A percentile compares a stretch with the other conserved stretches of the same genome.
Evolutionary conservation across 306 rosid genomes (phyloP).

Genomic region (Fragaria nilgerrensis): DNA sequence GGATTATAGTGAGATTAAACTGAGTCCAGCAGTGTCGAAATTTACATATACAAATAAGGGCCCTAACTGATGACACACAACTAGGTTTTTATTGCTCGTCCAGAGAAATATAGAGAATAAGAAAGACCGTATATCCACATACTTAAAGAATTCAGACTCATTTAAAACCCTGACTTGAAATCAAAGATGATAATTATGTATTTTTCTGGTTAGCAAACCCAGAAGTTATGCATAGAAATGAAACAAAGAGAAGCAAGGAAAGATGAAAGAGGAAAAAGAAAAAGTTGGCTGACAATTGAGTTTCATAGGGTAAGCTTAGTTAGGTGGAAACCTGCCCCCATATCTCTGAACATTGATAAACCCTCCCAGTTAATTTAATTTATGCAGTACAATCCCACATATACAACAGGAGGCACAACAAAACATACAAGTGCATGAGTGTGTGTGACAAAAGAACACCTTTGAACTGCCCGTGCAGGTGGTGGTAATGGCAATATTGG

Average conservation of each 20-base stretch:
- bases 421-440: background rate
- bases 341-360: background rate
- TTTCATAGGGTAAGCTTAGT: background rate
- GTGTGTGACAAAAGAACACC: constrained; percentile 32
- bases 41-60: background rate
- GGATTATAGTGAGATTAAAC: background rate
- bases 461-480: constrained; percentile 44
- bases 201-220: background rate
- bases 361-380: background rate
- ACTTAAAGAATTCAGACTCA: background rate
- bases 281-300: background rate
- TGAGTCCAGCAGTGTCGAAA: background rate
- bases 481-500: constrained; percentile 83
- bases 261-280: background rate
- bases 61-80: background rate
- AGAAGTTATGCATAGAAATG: no score
- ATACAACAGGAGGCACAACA: background rate
- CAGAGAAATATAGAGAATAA: background rate
- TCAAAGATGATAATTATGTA: background rate
- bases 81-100: background rate
- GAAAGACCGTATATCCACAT: background rate
- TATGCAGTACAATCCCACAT: background rate
- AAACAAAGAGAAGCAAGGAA: background rate
- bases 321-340: background rate
- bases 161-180: background rate